Base-by-base conservation (phyloP, 2,329 filamentous ascomycete genomes). In the Aspergillus spinulosporus region DNA sequence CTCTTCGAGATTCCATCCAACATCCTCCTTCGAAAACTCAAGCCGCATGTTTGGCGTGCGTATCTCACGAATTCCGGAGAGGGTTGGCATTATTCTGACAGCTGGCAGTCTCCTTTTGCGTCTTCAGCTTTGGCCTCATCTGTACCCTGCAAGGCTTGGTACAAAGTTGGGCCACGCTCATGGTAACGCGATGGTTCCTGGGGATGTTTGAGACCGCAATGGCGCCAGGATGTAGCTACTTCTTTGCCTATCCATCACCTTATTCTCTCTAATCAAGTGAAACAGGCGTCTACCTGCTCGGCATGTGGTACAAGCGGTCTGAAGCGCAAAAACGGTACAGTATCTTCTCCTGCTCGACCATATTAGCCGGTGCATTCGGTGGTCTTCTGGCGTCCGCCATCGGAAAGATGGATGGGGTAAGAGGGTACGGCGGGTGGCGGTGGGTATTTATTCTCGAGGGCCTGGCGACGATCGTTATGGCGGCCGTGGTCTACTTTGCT, bases 271-370 rank as follows among this genome's bases (percentile, higher is more conserved):
- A 21, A 21, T 21, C 21, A 21, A 21, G 21, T 21, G 1, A 14
- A 6, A 21, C 34, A 74, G 72, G 71, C 40, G 74, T 76, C 63
- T 82, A 92, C 65, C 76, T 92, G 3, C 86, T 92, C 54, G 85
- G 89, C 52, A 93, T 92, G 86, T 76, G 74, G 92, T 97, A 97
- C 66, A 85, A 87, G 55, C 85, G 93, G 57, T 79, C 80, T 45
- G 92, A 97, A 75, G 90, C 92, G 1, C 92, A 96, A 74, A 89
- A 89, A 65, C 85, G 92, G 26, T 96, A 90, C 74, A 88, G 85
- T 3, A 90, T 96, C 77, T 96, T 96, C 80, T 96, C 96, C 79
- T 85, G 82, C 66, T 89, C 78, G 3, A 80, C 83, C 0, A 82
- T 80, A 1, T 74, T 83, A 0, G 82, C 83, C 2, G 82, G 83